Evolutionary conservation across 495 filamentous ascomycete genomes (phyloP).

Genomic region (Penicillium samsonianum): DNA sequence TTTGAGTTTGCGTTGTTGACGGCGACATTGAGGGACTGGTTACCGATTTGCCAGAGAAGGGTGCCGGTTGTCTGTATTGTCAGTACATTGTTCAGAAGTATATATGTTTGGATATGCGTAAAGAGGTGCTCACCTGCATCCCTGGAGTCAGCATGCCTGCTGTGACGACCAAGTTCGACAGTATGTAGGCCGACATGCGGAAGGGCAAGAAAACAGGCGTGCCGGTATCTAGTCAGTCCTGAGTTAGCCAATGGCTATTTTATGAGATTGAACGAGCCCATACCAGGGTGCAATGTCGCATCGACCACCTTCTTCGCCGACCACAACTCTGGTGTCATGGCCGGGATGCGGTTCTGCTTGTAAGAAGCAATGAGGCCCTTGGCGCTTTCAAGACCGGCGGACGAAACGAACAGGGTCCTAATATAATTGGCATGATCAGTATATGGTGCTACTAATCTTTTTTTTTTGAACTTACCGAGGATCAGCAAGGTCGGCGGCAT

Average conservation of each 20-base stretch:
- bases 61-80: conserved; percentile 72
- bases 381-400: conserved; percentile 75
- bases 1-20: conserved; percentile 98
- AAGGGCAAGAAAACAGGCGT: conserved; percentile 90
- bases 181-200: conserved; percentile 93
- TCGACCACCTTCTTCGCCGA: conserved; percentile 94
- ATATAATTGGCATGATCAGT: conserved; percentile 13
- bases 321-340: conserved; percentile 92
- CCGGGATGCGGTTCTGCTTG: conserved; percentile 71
- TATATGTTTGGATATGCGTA: neutral
- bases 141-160: conserved; percentile 95
- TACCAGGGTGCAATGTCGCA: conserved; percentile 92
- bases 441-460: neutral
- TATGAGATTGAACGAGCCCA: conserved; percentile 9
- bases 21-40: conserved; percentile 96
- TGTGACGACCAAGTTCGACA: conserved; percentile 94
- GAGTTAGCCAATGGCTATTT: conserved; percentile 12
- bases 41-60: conserved; percentile 91
- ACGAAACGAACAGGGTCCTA: conserved; percentile 80
- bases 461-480: conserved; percentile 71
- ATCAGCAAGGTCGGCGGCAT: conserved; percentile 87
- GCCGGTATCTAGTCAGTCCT: conserved; percentile 68
- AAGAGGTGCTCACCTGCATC: conserved; percentile 26
- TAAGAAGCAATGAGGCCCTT: conserved; percentile 76
- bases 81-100: neutral